Base-by-base conservation (phyloP, 768 basidiomycete genomes). In the Lactarius deliciosus region DNA sequence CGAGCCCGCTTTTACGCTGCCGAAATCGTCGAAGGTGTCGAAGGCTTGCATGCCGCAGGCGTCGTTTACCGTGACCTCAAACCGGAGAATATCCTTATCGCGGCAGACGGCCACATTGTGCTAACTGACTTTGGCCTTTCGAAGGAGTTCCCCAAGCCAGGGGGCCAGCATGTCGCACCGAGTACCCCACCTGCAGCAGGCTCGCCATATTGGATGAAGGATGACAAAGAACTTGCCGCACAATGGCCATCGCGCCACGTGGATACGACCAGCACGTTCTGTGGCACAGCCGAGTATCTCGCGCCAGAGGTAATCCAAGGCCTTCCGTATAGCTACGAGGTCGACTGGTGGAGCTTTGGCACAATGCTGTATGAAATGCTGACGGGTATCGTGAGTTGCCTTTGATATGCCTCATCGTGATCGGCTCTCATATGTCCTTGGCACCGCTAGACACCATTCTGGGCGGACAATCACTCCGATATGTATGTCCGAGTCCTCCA, bases 281-380 rank as follows among this genome's bases (percentile, higher is more conserved):
- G 92, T 77, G 94, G 94, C 11, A 96, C 94, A n/a, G 94, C 94
- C 3, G 94, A 96, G 77, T 97, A 97, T 72, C 85, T 97, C 8
- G 94, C 97, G 15, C 97, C 97, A 0, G 96, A 99, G 78, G 95
- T 98, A 55, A 94, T 98, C 71, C 91, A 94, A 73, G 92, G 95
- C 1, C 76, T 91, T 72, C 84, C 88, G 22, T 96, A 98, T 74
- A 89, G 89, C 70, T 98, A 94, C 73, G 93, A 95, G 71, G 94
- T 96, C 25, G 96, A 98, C 75, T 96, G 94, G 92, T 99, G 95
- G 96, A 92, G 90, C 70, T 91, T 96, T 73, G 96, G 96, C 41
- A 98, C 96, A 68, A 96, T 98, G 91, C 79, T 98, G 66, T 94
- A 92, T 75, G 96, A 98, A 80, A 96, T 97, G 91, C 79, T 98